Evolutionary conservation across 2,329 filamentous ascomycete genomes (phyloP), one percentile per base, ranked within the genome.

Genomic region (Neoascochyta sp.): DNA sequence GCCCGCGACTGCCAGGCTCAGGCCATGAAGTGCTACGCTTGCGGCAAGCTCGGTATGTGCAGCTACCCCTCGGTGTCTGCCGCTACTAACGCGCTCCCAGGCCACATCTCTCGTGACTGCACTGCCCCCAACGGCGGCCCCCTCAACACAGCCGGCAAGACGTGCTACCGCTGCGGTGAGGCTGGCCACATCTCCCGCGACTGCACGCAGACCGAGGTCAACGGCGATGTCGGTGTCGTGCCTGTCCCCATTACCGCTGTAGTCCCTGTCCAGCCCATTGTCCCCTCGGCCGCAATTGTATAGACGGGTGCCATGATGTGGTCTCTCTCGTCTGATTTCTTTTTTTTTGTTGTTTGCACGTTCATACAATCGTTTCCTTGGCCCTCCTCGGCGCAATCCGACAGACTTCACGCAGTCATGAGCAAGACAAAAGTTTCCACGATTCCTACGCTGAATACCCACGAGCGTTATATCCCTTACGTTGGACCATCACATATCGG

Each of bases 1-100:
- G 92, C 92, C 45, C 85, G 92, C 47, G 92, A 98, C 60, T 98
- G 92, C 75, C 92, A 96, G 74, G 89, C 92, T 50, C 88, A 95
- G 68, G 86, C 88, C 43, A 94, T 95, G 87, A 95, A 95, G 73
- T 95, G 89, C 76, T 95, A 95, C 60, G 89, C 89, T 48, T 95
- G 89, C 63, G 89, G 89, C 63, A 95, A 95, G 73, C 80, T 94
- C 32, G 54, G 51, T 53, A 23, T 32, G 43, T 42, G 15, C 4
- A 18, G 4, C 8, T 19, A 11, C 9, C 8, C 3, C 10, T 20
- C 5, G 23, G 4, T 7, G 32, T 4, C 6, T 7, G 4, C 9
- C 3, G 11, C 18, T 14, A n/a, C 31, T 45, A 32, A 50, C 43
- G 18, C 9, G 25, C 22, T 8, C 9, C 14, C 16, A 45, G 87